Evolutionary conservation across 352 stramenopile genomes (phyloP).

Genomic region (Globisporangium viniferum): DNA sequence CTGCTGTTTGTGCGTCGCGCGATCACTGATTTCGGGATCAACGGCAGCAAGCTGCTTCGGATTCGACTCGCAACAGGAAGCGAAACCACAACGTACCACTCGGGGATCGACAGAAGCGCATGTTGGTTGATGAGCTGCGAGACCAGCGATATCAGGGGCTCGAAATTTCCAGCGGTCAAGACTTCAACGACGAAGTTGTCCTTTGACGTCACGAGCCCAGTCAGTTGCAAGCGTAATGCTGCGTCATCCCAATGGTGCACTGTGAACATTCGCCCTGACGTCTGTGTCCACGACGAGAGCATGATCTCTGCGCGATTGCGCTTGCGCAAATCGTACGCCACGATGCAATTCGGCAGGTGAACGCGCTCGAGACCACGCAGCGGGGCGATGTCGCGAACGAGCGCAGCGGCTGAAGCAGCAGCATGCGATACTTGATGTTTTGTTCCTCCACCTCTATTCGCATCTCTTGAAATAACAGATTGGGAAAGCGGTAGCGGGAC

Average conservation of each 20-base stretch:
- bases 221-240: constrained; percentile 16
- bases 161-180: constrained; percentile 23
- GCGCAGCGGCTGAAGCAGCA: neutral
- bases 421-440: neutral
- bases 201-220: constrained; percentile 27
- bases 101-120: constrained; percentile 38
- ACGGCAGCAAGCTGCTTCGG: constrained; percentile 25
- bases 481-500: neutral
- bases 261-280: constrained; percentile 5
- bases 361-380: neutral
- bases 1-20: constrained; percentile 8
- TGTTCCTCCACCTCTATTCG: neutral
- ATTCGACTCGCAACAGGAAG: constrained; percentile 28
- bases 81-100: constrained; percentile 46
- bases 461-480: neutral
- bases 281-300: constrained; percentile 11
- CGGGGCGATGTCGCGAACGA: constrained; percentile 6
- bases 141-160: constrained; percentile 32
- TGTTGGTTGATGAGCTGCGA: constrained; percentile 56
- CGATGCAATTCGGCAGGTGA: constrained; percentile 9
- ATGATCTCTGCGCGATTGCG: constrained; percentile 1
- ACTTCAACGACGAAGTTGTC: constrained; percentile 43
- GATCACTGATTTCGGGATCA: constrained; percentile 21
- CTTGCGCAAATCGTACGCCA: constrained; percentile 11
- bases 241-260: constrained; percentile 13